Percentiles rank a stretch among this genome's conserved stretches.
phyloP scores from a whole-genome alignment of 768 basidiomycete genomes.

The Lentinus tigrinus region DNA sequence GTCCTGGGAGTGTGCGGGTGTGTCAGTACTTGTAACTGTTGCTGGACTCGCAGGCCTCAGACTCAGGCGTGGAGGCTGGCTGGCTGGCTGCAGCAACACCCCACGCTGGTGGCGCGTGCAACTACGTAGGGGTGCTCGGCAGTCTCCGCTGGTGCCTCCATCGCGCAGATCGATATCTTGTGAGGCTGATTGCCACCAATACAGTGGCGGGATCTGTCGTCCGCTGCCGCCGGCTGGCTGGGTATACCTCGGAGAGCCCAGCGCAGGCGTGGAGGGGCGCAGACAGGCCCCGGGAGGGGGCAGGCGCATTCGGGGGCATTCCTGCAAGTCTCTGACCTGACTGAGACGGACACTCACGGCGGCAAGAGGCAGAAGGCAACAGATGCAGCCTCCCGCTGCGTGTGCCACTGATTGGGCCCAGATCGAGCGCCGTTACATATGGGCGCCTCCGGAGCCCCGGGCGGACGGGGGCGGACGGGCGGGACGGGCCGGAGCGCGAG shows the following conservation, averaged over 20 bases:
- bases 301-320: background rate
- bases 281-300: background rate
- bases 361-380: background rate
- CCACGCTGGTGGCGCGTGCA: too few relatives aligned
- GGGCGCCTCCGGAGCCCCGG: background rate
- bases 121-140: slow-evolving; percentile 5
- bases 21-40: background rate
- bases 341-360: background rate
- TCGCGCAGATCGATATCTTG: slow-evolving; percentile 22
- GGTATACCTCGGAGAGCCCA: slow-evolving; percentile 9
- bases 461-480: background rate
- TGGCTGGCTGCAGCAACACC: too few relatives aligned
- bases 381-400: background rate
- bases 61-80: slow-evolving; percentile 3
- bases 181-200: slow-evolving; percentile 14
- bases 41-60: background rate
- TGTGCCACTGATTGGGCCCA: background rate
- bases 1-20: background rate
- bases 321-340: too few relatives aligned
- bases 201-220: slow-evolving; percentile 5
- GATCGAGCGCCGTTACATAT: slow-evolving; percentile 1
- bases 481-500: slow-evolving; percentile 18
- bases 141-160: slow-evolving; percentile 2
- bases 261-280: too few relatives aligned
- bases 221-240: slow-evolving; percentile 14